Base-by-base conservation (phyloP, 2,329 filamentous ascomycete genomes). In the Talaromyces rugulosus region DNA sequence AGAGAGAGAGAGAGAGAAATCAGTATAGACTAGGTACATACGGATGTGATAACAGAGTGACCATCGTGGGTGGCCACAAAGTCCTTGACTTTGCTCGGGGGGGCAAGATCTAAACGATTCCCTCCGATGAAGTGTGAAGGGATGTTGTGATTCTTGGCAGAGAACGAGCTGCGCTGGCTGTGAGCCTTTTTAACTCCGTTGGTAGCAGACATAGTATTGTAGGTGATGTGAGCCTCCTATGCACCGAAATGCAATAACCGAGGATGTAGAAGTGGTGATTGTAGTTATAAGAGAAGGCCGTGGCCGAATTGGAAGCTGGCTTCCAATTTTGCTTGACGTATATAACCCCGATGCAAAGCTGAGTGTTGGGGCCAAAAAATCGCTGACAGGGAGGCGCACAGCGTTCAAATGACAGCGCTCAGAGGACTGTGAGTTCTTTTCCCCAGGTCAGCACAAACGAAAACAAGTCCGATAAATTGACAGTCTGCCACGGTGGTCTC, bases 21-120 rank as follows among this genome's bases (percentile, higher is more conserved):
- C 9, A 51, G 9, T 5, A 47, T n/a, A 44, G 36, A 30, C 30
- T n/a, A 44, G 36, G 23, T n/a, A 68, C 92, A 83, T 79, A 98
- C 95, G 76, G 93, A 98, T 73, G 92, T 96, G 75, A 99, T 99
- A 77, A 98, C 94, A 23, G 95, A 98, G 84, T 99, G 95, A 64
- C 95, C 95, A 73, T 93, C 91, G 78, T 96, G 85, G 64, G 85
- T 83, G 58, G 90, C 87, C 55, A 99, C 94, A 80, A 98, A 99
- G 78, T 99, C 94, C 85, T 96, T 98, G 65, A 99, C 91, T 73
- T 88, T 89, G 76, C 93, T 89, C 42, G 92, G 85, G 52, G 90
- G 80, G 57, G 95, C 95, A 74, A 89, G 89, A 66, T 87, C 87
- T 66, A 99, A 80, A 74, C 88, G 86, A 82, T 96, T 97, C 67